A percentile compares a stretch with the other conserved stretches of the same genome.
phyloP scores from a whole-genome alignment of 495 filamentous ascomycete genomes.

The Viridothelium virens region DNA sequence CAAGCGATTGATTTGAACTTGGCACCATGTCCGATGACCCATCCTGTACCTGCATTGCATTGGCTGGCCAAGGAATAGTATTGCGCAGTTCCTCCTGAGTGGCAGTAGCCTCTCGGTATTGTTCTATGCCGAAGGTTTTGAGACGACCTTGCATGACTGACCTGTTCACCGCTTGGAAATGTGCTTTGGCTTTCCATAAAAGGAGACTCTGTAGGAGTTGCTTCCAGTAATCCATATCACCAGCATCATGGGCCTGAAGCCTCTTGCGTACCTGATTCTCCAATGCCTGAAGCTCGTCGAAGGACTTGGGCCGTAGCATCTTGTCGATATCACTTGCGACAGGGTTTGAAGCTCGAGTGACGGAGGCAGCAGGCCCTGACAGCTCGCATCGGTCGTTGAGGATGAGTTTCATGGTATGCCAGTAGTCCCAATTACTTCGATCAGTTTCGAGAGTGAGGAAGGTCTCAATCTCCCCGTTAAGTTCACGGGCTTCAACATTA shows the following conservation, averaged over 20 bases:
- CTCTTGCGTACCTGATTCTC: constrained; percentile 80
- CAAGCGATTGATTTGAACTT: constrained; percentile 38
- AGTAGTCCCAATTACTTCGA: constrained; percentile 72
- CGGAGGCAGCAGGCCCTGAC: constrained; percentile 49
- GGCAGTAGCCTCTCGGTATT: constrained; percentile 59
- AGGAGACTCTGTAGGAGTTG: constrained; percentile 75
- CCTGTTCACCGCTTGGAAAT: constrained; percentile 71
- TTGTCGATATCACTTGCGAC: constrained; percentile 84
- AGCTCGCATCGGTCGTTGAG: constrained; percentile 69
- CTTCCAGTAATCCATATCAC: constrained; percentile 98
- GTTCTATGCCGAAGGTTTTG: constrained; percentile 56
- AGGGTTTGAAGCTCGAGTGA: constrained; percentile 68
- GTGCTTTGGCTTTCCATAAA: constrained; percentile 87
- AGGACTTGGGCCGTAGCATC: constrained; percentile 76
- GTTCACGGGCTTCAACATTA: constrained; percentile 60
- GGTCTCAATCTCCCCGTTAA: constrained; percentile 79
- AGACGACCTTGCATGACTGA: constrained; percentile 68
- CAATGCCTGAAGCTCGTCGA: constrained; percentile 72
- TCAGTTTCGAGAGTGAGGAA: constrained; percentile 77
- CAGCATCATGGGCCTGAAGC: constrained; percentile 76
- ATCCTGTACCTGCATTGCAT: neutral
- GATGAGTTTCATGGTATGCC: constrained; percentile 80
- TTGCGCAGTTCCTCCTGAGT: constrained; percentile 8
- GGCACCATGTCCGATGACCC: neutral
- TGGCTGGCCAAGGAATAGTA: constrained; percentile 27